These are phyloP conservation scores for Hypoxylon sp. DNA, from an alignment of 2,329 filamentous ascomycete species.

Conservation along the genomic window DNA sequence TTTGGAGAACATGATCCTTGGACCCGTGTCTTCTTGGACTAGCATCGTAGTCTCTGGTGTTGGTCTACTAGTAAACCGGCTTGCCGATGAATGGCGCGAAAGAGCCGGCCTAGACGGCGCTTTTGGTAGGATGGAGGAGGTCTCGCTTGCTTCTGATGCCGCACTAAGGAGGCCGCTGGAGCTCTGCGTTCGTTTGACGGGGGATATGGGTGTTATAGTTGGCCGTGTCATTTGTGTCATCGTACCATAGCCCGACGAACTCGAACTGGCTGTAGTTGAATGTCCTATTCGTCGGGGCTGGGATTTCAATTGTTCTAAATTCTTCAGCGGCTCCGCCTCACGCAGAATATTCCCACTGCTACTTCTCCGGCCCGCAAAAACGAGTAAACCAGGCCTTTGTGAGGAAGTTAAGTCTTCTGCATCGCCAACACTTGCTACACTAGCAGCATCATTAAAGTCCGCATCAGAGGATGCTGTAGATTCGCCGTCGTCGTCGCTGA, in stretches of 20 bases:
- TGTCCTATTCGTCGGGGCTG: conserved; percentile 38
- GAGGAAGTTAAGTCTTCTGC: conserved; percentile 56
- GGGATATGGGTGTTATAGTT: conserved; percentile 26
- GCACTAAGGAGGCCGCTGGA: conserved; percentile 25
- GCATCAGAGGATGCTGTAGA: conserved; percentile 48
- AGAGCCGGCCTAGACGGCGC: conserved; percentile 61
- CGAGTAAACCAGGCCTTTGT: conserved; percentile 49
- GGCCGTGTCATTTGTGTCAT: conserved; percentile 28
- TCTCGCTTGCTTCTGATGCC: conserved; percentile 25
- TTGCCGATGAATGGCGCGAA: conserved; percentile 67
- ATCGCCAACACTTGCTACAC: conserved; percentile 61
- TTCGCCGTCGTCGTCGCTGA: conserved; percentile 46
- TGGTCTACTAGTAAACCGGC: conserved; percentile 79
- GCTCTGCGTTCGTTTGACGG: conserved; percentile 35
- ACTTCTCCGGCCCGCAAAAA: conserved; percentile 53
- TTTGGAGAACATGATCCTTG: conserved; percentile 82
- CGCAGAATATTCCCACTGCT: conserved; percentile 60
- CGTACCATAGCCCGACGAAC: conserved; percentile 50
- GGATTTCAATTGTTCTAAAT: conserved; percentile 37
- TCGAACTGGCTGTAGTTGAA: conserved; percentile 30
- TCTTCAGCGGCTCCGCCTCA: conserved; percentile 53
- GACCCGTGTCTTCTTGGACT: conserved; percentile 74
- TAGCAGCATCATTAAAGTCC: conserved; percentile 58
- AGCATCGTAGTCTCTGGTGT: conserved; percentile 79
- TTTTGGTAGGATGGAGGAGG: conserved; percentile 32